Evolutionary conservation across 352 stramenopile genomes (phyloP), one percentile per base, ranked within the genome.

Genomic region (Peronospora belbahrii): DNA sequence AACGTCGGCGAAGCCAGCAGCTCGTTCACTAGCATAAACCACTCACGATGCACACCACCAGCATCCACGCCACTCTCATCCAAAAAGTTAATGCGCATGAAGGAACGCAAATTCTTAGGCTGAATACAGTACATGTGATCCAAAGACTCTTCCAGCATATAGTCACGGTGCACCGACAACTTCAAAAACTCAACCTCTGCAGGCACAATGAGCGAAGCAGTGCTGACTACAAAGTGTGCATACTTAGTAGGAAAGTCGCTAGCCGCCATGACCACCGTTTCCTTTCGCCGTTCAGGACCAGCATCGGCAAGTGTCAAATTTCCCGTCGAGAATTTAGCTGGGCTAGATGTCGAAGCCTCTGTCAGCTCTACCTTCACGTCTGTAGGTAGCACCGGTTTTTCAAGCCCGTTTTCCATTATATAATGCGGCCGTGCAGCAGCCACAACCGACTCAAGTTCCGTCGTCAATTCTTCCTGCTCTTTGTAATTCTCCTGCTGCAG

Each of bases 41-140:
- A 99, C 76, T 99, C 97, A 15, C 87, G 74, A 23, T 94, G 78
- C 8, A 96, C 52, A 10, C 82, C 86, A 2, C 86, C 86, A 17
- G 85, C 86, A 62, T 96, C 86, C 20, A 94, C 66, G 14, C 78
- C 86, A 10, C 55, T 78, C 42, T 96, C 86, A 39, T 88, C 79
- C 19, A 91, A 41, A 38, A 96, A 96, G 30, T 89, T 83, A 45
- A 94, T 85, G n/a, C 83, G 71, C 62, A 91, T 83, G 19, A 79
- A 76, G 0, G 79, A 83, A 3, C 69, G 78, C 18, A 87, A 57
- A 36, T 79, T 67, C 35, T 69, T 70, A 4, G 69, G 59, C 9
- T 77, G 52, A 38, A 90, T 79, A 28, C 67, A 76, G 13, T 62
- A 57, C 36, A 90, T 52, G 41, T 83, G 70, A 31, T 88, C 74